phyloP scores from a whole-genome alignment of 352 stramenopile species.

The Thalassiosira mediterranea region DNA sequence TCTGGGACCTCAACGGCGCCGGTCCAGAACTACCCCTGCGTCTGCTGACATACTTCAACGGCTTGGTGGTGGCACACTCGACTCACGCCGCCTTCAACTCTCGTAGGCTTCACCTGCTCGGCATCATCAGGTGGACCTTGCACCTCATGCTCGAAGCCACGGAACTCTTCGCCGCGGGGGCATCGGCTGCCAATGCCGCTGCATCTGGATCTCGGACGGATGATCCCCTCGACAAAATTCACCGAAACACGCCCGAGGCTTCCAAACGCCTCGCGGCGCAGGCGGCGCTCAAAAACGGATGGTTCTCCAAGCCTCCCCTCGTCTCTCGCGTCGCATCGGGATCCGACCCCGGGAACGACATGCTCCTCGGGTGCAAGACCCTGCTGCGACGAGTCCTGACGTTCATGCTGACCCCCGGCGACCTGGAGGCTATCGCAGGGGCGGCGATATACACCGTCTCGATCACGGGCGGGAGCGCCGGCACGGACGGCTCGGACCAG shows the following conservation, averaged over 20 bases:
- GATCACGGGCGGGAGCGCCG: constrained; percentile 52
- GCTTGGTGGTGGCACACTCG: constrained; percentile 77
- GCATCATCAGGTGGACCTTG: constrained; percentile 82
- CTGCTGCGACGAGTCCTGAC: constrained; percentile 80
- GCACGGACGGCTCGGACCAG: constrained; percentile 16
- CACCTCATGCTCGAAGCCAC: constrained; percentile 85
- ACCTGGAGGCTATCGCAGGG: constrained; percentile 82
- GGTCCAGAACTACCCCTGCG: constrained; percentile 74
- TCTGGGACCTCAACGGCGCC: constrained; percentile 81
- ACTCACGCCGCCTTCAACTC: constrained; percentile 84
- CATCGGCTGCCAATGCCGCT: constrained; percentile 34
- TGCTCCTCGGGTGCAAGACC: constrained; percentile 82
- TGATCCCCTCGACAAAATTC: constrained; percentile 22
- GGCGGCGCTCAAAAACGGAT: constrained; percentile 61
- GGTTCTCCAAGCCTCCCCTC: constrained; percentile 69
- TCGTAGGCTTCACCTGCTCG: constrained; percentile 78
- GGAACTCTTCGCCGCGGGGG: constrained; percentile 75
- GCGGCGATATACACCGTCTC: constrained; percentile 83
- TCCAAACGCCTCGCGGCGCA: constrained; percentile 3
- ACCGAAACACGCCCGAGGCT: not conserved
- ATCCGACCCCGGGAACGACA: constrained; percentile 75
- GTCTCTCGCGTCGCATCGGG: constrained; percentile 74
- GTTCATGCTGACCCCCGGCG: constrained; percentile 84
- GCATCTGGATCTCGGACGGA: constrained; percentile 23
- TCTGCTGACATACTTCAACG: constrained; percentile 80